phyloP scores from a whole-genome alignment of 140 eudicot species.

The Anethum foeniculum region DNA sequence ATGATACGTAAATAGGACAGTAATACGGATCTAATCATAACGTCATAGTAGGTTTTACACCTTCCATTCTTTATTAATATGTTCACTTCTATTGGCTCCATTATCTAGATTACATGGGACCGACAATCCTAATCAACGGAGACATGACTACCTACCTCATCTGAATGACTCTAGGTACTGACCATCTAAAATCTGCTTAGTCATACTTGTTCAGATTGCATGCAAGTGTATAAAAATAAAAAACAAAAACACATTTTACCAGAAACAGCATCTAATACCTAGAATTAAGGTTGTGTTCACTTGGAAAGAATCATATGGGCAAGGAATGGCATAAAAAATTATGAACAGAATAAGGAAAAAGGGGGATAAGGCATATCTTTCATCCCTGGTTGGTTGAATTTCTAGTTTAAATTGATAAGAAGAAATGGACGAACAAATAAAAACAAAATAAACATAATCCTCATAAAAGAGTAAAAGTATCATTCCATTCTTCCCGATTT shows the following conservation, averaged over 20 bases:
- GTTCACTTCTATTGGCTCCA: background rate
- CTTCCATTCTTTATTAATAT: background rate
- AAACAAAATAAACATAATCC: too few relatives aligned
- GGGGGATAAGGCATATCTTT: too few relatives aligned
- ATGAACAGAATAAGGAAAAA: too few relatives aligned
- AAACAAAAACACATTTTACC: background rate
- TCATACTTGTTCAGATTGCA: background rate
- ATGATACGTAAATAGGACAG: background rate
- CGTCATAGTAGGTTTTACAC: background rate
- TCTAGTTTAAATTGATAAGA: too few relatives aligned
- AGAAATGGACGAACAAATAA: too few relatives aligned
- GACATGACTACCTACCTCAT: background rate
- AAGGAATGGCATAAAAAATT: too few relatives aligned
- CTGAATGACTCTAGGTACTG: background rate
- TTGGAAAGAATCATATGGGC: too few relatives aligned
- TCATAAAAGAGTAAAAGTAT: too few relatives aligned
- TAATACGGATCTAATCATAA: background rate
- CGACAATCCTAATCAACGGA: background rate
- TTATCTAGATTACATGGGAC: background rate
- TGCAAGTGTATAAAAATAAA: background rate
- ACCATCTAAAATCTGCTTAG: background rate
- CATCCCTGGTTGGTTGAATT: too few relatives aligned
- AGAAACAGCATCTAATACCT: background rate
- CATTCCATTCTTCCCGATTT: too few relatives aligned
- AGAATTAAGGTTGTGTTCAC: background rate